phyloP scores from a whole-genome alignment of 176 grass and related monocot species.

The Phoenix dactylifera region DNA sequence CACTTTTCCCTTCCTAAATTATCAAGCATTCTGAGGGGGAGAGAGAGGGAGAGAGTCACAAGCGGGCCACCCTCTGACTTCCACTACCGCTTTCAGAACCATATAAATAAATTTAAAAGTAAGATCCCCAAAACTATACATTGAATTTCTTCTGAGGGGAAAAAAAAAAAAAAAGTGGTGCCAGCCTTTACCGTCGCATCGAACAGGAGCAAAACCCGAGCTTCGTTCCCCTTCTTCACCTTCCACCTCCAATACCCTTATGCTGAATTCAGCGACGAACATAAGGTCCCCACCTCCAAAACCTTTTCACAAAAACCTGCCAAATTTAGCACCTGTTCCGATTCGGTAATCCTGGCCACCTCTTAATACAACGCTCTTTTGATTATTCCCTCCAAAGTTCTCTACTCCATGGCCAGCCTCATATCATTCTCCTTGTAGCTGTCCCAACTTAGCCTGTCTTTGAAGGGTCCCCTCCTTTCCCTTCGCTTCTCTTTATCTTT shows the following conservation, averaged over 20 bases:
- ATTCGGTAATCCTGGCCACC: conserved; percentile 16
- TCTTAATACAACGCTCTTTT: conserved; percentile 13
- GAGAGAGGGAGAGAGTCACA: no score
- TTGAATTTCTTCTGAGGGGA: conserved; percentile 15
- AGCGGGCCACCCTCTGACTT: conserved; percentile 11
- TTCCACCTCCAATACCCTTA: conserved; percentile 15
- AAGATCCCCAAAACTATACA: conserved; percentile 20
- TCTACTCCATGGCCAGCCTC: conserved; percentile 25
- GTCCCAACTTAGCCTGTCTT: conserved; percentile 23
- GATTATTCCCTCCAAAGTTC: background rate
- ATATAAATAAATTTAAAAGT: conserved; percentile 17
- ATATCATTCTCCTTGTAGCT: conserved; percentile 25
- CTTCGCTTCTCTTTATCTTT: conserved; percentile 5
- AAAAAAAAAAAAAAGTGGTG: conserved; percentile 4
- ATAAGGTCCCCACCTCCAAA: conserved; percentile 14
- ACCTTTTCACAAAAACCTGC: conserved; percentile 15
- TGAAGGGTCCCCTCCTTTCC: conserved; percentile 9
- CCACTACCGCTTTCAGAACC: conserved; percentile 13
- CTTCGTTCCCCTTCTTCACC: conserved; percentile 17
- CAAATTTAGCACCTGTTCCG: conserved; percentile 36
- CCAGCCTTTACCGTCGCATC: conserved; percentile 8
- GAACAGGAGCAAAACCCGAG: conserved; percentile 29
- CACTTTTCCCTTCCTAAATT: no score
- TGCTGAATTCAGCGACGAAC: conserved; percentile 16
- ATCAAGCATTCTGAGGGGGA: background rate